A percentile compares a stretch with the other conserved stretches of the same genome.
Conservation (phyloP, 2,329 filamentous ascomycete species). For the Geoglossum cookeanum region DNA sequence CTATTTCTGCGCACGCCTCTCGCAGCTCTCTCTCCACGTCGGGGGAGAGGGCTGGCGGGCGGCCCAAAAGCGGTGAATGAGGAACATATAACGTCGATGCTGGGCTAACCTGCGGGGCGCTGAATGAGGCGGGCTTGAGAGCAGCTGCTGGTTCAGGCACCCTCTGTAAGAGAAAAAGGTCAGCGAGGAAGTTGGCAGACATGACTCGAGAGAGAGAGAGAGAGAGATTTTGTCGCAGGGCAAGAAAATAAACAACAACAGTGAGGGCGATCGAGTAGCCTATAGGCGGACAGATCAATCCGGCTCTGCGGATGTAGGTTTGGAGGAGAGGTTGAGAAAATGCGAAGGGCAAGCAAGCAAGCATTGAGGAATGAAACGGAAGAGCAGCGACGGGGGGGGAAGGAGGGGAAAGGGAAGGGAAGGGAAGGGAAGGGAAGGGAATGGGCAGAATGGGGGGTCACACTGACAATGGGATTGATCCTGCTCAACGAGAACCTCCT, state of each 20-base stretch:
- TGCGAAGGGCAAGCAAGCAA: not conserved
- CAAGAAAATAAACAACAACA: not conserved
- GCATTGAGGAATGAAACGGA: too few species aligned
- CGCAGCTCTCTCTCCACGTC: conserved; percentile 26
- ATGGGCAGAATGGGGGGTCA: too few species aligned
- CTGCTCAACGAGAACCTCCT: not conserved
- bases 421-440: too few species aligned
- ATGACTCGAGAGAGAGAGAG: not conserved
- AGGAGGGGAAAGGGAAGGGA: too few species aligned
- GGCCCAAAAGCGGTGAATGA: conserved; percentile 23
- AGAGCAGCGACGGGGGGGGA: too few species aligned
- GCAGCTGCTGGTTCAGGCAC: not conserved
- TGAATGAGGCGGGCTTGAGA: not conserved
- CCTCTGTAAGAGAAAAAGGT: not conserved
- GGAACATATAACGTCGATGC: conserved; percentile 8
- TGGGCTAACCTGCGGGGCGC: not conserved
- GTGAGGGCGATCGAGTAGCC: not conserved
- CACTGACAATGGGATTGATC: not conserved
- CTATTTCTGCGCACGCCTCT: conserved; percentile 25
- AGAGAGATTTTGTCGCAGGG: not conserved
- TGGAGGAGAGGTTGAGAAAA: too few species aligned
- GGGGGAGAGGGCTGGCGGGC: conserved; percentile 23
- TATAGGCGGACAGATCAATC: not conserved
- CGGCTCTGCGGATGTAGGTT: not conserved
- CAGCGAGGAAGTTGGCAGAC: not conserved